Percentiles rank a stretch among this genome's conserved stretches.
These are phyloP conservation scores for Bauhinia variegata DNA, from an alignment of 306 rosid species.

Conservation along the genomic window DNA sequence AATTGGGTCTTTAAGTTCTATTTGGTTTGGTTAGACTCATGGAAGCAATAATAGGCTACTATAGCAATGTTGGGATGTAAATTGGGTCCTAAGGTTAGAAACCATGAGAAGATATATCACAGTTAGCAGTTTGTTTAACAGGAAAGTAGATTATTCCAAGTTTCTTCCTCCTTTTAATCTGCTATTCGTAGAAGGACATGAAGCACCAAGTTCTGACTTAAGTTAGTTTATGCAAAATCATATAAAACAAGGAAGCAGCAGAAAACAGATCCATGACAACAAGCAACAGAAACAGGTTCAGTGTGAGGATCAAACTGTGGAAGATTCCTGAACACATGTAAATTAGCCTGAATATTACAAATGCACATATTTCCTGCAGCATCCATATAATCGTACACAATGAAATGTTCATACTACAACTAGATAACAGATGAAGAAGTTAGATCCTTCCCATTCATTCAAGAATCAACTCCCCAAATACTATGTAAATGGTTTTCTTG, in stretches of 20 bases:
- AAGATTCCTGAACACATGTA: constrained; percentile 1
- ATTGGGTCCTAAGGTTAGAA: no score
- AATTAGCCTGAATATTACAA: constrained; percentile 16
- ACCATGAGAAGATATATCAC: no score
- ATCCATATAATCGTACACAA: constrained; percentile 18
- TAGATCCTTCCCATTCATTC: constrained; percentile 13
- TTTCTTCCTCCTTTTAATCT: no score
- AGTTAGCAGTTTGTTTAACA: no score
- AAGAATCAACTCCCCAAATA: constrained; percentile 11
- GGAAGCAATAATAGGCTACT: no score
- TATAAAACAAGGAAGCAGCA: constrained; percentile 3
- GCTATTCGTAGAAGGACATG: no score
- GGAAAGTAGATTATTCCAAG: no score
- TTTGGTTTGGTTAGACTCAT: no score
- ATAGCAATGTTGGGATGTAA: no score
- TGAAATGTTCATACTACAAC: constrained; percentile 16
- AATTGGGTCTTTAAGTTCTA: no score
- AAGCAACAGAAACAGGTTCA: constrained; percentile 9
- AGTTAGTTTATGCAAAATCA: constrained; percentile 19
- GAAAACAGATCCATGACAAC: constrained; percentile 7
- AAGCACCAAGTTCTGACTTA: no score
- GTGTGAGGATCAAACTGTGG: neutral
- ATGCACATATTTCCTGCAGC: neutral
- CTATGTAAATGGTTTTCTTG: constrained; percentile 11
- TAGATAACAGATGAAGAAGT: neutral